Conservation (phyloP, 2,329 filamentous ascomycete species). For the Fusarium cicatricum region DNA sequence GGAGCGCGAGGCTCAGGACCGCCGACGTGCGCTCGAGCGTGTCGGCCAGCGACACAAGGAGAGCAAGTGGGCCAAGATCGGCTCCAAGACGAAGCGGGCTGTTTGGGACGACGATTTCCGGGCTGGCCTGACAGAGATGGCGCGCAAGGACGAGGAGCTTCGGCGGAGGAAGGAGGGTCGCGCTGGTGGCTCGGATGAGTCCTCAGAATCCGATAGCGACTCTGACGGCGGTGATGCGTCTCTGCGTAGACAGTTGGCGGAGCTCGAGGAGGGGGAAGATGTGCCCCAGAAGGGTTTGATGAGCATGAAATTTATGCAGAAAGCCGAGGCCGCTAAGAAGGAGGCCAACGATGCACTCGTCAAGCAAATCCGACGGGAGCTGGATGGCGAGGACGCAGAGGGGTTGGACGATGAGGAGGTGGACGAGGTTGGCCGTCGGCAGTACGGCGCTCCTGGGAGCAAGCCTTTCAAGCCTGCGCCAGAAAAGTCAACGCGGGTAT, state of each 20-base stretch:
- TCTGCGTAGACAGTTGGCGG: conserved; percentile 56
- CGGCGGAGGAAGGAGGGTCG: conserved; percentile 81
- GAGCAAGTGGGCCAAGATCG: conserved; percentile 90
- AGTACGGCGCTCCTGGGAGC: conserved; percentile 64
- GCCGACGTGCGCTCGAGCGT: conserved; percentile 80
- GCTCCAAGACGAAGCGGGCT: conserved; percentile 79
- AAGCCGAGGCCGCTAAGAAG: conserved; percentile 80
- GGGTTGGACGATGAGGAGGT: conserved; percentile 62
- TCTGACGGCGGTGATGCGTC: conserved; percentile 66
- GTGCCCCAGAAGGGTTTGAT: conserved; percentile 72
- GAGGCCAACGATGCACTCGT: conserved; percentile 82
- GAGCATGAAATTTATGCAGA: conserved; percentile 94
- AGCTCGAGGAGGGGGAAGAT: conserved; percentile 57
- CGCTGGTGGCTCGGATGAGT: conserved; percentile 57
- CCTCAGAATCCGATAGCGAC: conserved; percentile 61
- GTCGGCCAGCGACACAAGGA: conserved; percentile 87
- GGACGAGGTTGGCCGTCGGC: conserved; percentile 72
- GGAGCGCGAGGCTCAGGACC: conserved; percentile 71
- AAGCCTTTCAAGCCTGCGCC: conserved; percentile 45
- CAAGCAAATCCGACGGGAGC: conserved; percentile 72
- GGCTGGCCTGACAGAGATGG: conserved; percentile 80
- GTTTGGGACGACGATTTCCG: conserved; percentile 91
- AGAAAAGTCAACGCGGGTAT: conserved; percentile 41
- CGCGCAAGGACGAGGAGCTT: conserved; percentile 82
- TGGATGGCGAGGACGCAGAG: conserved; percentile 68